Conservation (phyloP, 495 filamentous ascomycete genomes). For the Aspergillus avenaceus region DNA sequence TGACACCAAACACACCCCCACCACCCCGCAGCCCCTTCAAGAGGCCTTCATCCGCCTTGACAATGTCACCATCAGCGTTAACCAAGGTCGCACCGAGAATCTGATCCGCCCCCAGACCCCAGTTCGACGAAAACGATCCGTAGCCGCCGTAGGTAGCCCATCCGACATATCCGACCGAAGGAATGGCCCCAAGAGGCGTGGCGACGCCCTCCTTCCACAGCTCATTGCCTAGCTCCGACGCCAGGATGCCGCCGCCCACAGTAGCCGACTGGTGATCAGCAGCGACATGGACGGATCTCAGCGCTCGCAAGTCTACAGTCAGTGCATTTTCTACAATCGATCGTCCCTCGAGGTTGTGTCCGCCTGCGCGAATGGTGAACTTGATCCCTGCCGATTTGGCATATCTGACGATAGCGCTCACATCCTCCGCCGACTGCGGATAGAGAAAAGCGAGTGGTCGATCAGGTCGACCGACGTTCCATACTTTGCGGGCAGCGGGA, state of each 20-base stretch:
- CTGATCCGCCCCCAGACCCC: slow-evolving; percentile 38
- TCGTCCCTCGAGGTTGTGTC: slow-evolving; percentile 32
- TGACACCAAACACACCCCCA: slow-evolving; percentile 37
- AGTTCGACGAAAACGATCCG: slow-evolving; percentile 28
- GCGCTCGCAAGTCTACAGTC: slow-evolving; percentile 34
- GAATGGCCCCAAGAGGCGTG: slow-evolving; percentile 24
- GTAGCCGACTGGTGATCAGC: slow-evolving; percentile 18
- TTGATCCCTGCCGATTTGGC: slow-evolving; percentile 13
- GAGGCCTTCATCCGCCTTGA: slow-evolving; percentile 25
- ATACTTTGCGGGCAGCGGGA: slow-evolving; percentile 10
- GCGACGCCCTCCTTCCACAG: slow-evolving; percentile 26
- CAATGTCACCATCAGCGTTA: slow-evolving; percentile 27
- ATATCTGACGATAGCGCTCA: slow-evolving; percentile 21
- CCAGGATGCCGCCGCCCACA: slow-evolving; percentile 33
- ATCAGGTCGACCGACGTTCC: slow-evolving; percentile 9
- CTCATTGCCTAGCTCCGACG: slow-evolving; percentile 17
- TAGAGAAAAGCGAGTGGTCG: slow-evolving; percentile 26
- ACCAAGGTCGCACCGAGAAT: slow-evolving; percentile 37
- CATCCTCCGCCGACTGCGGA: slow-evolving; percentile 25
- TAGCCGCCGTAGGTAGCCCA: slow-evolving; percentile 42
- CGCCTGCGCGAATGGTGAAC: slow-evolving; percentile 35
- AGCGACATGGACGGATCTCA: slow-evolving; percentile 24
- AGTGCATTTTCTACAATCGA: slow-evolving; percentile 19
- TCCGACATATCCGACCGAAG: slow-evolving; percentile 32
- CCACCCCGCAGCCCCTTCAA: slow-evolving; percentile 34